These are phyloP conservation scores for Tritrichomonas foetus DNA, from an alignment of 208 protist species.

Conservation along the genomic window DNA sequence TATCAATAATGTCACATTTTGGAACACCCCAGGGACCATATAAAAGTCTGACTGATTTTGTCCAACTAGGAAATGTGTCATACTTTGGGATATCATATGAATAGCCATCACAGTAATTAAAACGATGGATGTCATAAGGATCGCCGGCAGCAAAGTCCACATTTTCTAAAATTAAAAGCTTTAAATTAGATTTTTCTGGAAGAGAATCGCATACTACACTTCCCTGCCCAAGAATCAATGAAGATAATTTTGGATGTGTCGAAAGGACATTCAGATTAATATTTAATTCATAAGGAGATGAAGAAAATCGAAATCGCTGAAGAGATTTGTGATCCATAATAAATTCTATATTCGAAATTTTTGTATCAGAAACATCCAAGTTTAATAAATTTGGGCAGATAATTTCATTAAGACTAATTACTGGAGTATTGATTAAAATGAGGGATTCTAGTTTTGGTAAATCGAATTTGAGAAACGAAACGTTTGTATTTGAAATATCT, in stretches of 20 bases:
- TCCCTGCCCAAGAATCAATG: too few relatives aligned
- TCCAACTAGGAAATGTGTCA: not conserved
- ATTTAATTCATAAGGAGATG: too few relatives aligned
- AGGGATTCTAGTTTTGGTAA: not conserved
- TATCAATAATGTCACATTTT: not conserved
- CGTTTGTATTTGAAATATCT: not conserved
- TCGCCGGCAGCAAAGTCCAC: not conserved
- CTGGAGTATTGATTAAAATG: not conserved
- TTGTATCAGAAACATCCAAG: too few relatives aligned
- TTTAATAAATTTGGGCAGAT: too few relatives aligned
- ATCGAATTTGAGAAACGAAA: not conserved
- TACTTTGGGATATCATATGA: not conserved
- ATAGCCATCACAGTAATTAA: not conserved
- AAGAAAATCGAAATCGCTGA: too few relatives aligned
- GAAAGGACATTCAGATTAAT: too few relatives aligned
- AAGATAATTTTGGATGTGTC: too few relatives aligned
- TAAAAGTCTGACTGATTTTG: not conserved
- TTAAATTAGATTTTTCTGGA: not conserved
- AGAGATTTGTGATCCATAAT: not conserved
- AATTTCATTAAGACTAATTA: not conserved
- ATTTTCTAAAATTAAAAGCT: not conserved
- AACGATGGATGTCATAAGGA: not conserved
- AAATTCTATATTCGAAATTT: not conserved
- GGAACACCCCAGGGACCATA: slow-evolving; percentile 29
- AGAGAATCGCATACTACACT: not conserved